Evolutionary conservation across 441 rosid genomes (phyloP), one percentile per base, ranked within the genome.

Genomic region (Pelargonium citronellum): DNA sequence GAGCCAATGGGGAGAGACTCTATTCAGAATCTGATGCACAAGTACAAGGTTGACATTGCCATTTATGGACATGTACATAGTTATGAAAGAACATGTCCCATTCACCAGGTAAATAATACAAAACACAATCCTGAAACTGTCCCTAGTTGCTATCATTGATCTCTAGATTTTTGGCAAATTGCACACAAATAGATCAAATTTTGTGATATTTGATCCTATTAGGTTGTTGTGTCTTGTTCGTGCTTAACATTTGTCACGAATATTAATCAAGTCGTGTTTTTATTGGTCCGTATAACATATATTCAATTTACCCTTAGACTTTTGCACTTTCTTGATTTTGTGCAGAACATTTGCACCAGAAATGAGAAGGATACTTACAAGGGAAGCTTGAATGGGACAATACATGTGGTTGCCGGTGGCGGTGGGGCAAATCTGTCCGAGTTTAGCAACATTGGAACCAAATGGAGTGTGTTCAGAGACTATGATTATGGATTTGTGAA

Each of bases 331-430:
- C 10, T 39, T 39, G 44, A 39, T 39, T 7, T 39, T 0, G 10
- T 39, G 44, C 60, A 91, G 97, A 90, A 84, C 68, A 87, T 69
- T 64, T 91, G 97, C 34, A 86, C 88, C 80, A 82, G 68, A 61
- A 16, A 64, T 13, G 94, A 83, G 41, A 87, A 73, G 71, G 34
- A 72, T 43, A 83, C 81, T 72, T 91, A 89, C 77, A 81, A 87
- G 1, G 99, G 97, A 74, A 73, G 83, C 0, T 71, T 89, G 73
- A 79, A 79, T 2, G 97, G 96, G 69, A 91, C 96, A 27, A 94
- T 94, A 76, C 96, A 90, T 53, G 87, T 91, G 2, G 97, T 94
- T 0, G 96, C 68, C 16, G 99, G 96, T 0, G 97, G 99, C 39
- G 97, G 77, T 65, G 99, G 97, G 22, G 60, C 60, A 6, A 0